phyloP scores from a whole-genome alignment of 164 flowering plant genomes.

The Vitis labrusca region DNA sequence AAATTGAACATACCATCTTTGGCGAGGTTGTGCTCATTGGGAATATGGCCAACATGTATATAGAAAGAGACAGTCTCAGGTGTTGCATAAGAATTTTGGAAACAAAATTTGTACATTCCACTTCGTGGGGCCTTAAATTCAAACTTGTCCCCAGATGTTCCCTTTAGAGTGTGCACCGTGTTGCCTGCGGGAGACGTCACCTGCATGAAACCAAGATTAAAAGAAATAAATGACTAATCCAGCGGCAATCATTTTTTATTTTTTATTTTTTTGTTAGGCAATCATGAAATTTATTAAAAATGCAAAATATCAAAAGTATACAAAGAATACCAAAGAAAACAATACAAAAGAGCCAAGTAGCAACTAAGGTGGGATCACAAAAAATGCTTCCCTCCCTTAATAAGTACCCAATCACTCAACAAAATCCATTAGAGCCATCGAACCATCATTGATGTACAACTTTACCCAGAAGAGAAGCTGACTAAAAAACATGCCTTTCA shows the following conservation, averaged over 20 bases:
- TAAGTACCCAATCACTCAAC: too few relatives aligned
- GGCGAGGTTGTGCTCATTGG: conserved; percentile 92
- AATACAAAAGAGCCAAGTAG: too few relatives aligned
- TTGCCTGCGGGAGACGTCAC: conserved; percentile 82
- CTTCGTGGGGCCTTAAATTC: conserved; percentile 81
- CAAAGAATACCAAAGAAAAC: too few relatives aligned
- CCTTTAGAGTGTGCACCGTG: conserved; percentile 63
- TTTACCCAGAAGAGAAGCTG: too few relatives aligned
- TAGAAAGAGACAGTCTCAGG: conserved; percentile 95
- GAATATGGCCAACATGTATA: conserved; percentile 95
- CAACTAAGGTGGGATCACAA: too few relatives aligned
- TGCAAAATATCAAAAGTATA: background rate
- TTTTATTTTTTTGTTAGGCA: background rate
- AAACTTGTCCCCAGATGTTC: conserved; percentile 94
- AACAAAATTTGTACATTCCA: conserved; percentile 98
- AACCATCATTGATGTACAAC: too few relatives aligned
- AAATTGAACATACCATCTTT: conserved; percentile 74
- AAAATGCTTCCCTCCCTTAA: too few relatives aligned
- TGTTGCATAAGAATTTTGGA: conserved; percentile 78
- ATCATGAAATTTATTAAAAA: background rate
- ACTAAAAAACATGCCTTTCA: too few relatives aligned
- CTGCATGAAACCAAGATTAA: conserved; percentile 34
- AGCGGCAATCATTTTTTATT: background rate
- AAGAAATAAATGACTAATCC: background rate
- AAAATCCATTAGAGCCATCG: too few relatives aligned